These are phyloP conservation scores for Cyclotella sp. DNA, from an alignment of 108 stramenopile genomes.

Conservation along the genomic window DNA sequence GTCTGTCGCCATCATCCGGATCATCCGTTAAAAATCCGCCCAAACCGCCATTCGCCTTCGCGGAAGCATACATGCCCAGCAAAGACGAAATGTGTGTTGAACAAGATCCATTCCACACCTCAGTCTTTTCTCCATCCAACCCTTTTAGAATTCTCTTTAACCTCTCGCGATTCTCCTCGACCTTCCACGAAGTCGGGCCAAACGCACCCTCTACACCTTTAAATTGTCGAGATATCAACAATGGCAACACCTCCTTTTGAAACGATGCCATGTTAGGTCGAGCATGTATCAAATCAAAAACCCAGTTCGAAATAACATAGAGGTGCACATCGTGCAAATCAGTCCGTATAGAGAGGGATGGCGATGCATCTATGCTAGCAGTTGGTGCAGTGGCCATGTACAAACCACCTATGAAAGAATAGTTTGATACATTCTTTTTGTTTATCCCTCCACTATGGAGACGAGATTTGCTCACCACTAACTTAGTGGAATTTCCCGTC, in stretches of 20 bases:
- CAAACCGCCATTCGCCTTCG: conserved; percentile 21
- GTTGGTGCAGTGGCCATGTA: conserved; percentile 28
- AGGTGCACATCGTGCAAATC: conserved; percentile 78
- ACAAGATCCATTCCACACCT: conserved; percentile 8
- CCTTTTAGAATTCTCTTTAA: conserved; percentile 24
- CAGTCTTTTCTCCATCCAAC: conserved; percentile 28
- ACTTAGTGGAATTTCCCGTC: conserved; percentile 79
- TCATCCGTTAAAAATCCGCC: conserved; percentile 32
- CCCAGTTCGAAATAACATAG: conserved; percentile 85
- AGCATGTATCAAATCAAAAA: conserved; percentile 60
- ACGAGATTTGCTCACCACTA: conserved; percentile 63
- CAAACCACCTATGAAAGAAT: neutral
- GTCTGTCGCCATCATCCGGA: conserved; percentile 6
- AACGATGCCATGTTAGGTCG: conserved; percentile 54
- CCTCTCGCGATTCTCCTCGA: conserved; percentile 31
- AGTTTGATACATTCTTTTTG: neutral
- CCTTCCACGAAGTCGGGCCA: conserved; percentile 51
- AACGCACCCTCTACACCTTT: conserved; percentile 73
- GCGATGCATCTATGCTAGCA: conserved; percentile 31
- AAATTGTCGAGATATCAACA: conserved; percentile 78
- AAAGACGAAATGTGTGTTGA: conserved; percentile 24
- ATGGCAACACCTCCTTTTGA: conserved; percentile 75
- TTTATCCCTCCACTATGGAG: conserved; percentile 48
- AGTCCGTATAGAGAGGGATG: conserved; percentile 47
- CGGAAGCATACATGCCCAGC: conserved; percentile 29